Base-by-base conservation (phyloP, 164 flowering plant species). In the Warburgia ugandensis region DNA sequence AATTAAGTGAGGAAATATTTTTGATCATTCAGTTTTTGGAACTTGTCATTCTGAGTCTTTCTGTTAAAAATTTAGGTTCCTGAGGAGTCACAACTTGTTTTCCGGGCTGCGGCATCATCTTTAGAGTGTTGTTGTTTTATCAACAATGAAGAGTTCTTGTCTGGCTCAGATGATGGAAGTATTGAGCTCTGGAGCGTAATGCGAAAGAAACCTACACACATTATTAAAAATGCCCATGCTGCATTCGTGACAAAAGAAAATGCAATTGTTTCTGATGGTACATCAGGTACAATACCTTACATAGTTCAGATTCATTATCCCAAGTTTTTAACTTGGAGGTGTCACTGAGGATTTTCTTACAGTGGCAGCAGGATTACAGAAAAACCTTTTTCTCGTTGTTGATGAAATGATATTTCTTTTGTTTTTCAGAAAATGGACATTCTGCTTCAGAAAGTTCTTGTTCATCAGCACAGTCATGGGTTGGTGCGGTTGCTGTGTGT, bases 91-190 rank as follows among this genome's bases (percentile, higher is more conserved):
- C 84, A 84, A 17, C 61, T 86, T 43, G 67, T 82, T 42, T 94
- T 76, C 52, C 91, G 90, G 54, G 86, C 99, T 48, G 75, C 89
- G 29, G 74, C 79, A 28, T 63, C 96, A 6, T 73, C 86, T 58
- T 61, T 94, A 32, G 97, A 94, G 59, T 75, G 96, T 64, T 55
- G 88, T 49, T 77, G 94, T 55, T 89, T 86, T 64, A 74, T 84
- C 47, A 73, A 65, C 54, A 77, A 86, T 60, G 94, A 82, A 50
- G 96, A 86, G 56, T 94, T 77, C 66, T 66, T 94, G 39, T 79
- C 96, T 38, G 99, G 99, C 32, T 84, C 96, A 17, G 96, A 89
- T 76, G 90, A 94, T 77, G 99, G 99, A 60, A 86, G 86, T 50
- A 49, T 94, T 63, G 80, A 79, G 69, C 87, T 84, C 16, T 89